Evolutionary conservation across 2,329 filamentous ascomycete genomes (phyloP).

Genomic region (Stachybotrys echinatus): DNA sequence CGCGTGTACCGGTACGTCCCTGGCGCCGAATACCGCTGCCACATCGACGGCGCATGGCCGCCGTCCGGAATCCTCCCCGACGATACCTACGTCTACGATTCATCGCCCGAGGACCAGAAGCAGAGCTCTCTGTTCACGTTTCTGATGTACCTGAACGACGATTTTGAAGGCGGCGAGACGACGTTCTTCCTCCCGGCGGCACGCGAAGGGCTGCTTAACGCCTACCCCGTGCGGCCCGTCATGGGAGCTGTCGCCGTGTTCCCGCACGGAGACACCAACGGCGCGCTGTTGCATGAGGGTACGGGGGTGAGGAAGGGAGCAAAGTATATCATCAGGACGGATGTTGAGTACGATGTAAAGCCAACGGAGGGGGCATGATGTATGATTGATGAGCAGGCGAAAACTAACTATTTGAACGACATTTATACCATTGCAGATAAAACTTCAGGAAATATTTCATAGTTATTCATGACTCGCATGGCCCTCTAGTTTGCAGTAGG

Average conservation of each 20-base stretch:
- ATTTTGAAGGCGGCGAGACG: constrained; percentile 67
- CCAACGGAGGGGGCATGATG: constrained; percentile 5
- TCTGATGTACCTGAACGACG: constrained; percentile 64
- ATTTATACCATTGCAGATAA: too few species aligned
- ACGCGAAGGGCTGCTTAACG: constrained; percentile 61
- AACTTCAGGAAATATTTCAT: too few species aligned
- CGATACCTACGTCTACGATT: constrained; percentile 61
- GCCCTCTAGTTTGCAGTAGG: too few species aligned
- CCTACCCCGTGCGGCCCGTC: constrained; percentile 62
- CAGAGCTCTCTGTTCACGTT: constrained; percentile 68
- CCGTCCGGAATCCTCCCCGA: constrained; percentile 57
- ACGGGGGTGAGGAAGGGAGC: constrained; percentile 64
- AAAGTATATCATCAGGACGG: constrained; percentile 65
- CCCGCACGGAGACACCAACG: constrained; percentile 62
- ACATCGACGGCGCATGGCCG: constrained; percentile 70
- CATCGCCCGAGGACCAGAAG: constrained; percentile 51
- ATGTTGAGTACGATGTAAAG: constrained; percentile 65
- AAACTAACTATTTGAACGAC: too few species aligned
- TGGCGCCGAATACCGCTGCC: constrained; percentile 65
- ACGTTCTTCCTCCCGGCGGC: constrained; percentile 64
- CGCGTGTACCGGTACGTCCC: constrained; percentile 69
- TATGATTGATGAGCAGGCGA: not conserved
- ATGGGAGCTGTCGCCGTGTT: constrained; percentile 66
- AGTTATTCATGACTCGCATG: too few species aligned
- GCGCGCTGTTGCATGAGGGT: constrained; percentile 63